phyloP scores from a whole-genome alignment of 2,329 filamentous ascomycete species.

The Xylaria sp. region DNA sequence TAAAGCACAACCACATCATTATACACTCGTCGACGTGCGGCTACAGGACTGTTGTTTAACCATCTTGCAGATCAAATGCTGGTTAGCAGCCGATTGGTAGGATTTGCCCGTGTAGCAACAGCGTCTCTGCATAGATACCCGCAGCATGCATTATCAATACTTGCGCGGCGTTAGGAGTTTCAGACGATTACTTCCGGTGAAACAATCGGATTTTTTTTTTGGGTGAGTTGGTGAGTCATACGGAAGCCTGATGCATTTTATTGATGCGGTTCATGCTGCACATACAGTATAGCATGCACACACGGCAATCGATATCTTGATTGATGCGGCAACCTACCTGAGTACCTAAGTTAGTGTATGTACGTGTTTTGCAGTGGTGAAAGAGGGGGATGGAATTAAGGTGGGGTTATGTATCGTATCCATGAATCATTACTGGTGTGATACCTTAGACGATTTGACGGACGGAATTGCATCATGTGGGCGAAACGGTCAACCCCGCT shows the following conservation, averaged over 20 bases:
- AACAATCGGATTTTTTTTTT: background rate
- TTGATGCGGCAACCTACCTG: background rate
- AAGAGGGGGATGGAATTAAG: conserved; percentile 3
- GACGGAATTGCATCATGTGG: conserved; percentile 13
- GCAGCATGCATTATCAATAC: background rate
- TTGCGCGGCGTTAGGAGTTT: conserved; percentile 2
- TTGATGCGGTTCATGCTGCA: background rate
- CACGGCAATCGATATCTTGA: background rate
- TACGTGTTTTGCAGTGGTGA: background rate
- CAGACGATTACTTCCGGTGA: background rate
- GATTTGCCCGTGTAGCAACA: background rate
- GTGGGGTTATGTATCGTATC: background rate
- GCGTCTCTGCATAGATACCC: background rate
- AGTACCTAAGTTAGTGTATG: no score
- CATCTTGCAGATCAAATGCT: background rate
- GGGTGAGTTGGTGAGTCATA: background rate
- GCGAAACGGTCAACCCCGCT: conserved; percentile 21
- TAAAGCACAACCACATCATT: background rate
- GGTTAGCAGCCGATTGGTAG: background rate
- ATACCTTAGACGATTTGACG: background rate
- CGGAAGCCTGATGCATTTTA: background rate
- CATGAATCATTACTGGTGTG: conserved; percentile 1
- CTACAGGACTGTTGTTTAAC: background rate
- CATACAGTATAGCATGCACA: background rate
- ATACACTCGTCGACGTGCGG: background rate